phyloP scores from a whole-genome alignment of 139 green algal species.

The Micractinium sp. region DNA sequence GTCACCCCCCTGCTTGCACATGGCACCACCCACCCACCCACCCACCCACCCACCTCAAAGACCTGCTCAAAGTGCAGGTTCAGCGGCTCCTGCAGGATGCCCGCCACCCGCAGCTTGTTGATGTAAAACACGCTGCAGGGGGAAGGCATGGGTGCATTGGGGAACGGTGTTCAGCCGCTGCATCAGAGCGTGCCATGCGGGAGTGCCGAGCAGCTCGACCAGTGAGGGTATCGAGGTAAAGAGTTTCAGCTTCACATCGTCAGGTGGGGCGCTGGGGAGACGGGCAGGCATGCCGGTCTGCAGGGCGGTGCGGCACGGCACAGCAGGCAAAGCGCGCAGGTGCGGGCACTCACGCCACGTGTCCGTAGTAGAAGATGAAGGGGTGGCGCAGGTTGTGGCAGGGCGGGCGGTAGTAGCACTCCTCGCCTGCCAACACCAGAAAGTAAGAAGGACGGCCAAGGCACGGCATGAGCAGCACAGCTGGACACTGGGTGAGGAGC shows the following conservation, averaged over 20 bases:
- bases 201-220: too few relatives aligned
- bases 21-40: neutral
- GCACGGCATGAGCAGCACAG: neutral
- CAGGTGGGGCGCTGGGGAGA: too few relatives aligned
- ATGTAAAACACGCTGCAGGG: conserved; percentile 64
- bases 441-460: too few relatives aligned
- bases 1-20: neutral
- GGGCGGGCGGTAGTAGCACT: conserved; percentile 76
- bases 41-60: conserved; percentile 60
- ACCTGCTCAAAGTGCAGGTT: conserved; percentile 61
- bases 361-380: conserved; percentile 88
- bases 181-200: too few relatives aligned
- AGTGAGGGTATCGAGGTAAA: too few relatives aligned
- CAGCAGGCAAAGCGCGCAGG: neutral
- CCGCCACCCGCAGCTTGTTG: conserved; percentile 87
- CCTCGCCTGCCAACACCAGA: conserved; percentile 53
- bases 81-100: conserved; percentile 66
- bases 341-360: conserved; percentile 62
- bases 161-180: too few relatives aligned
- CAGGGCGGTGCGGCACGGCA: too few relatives aligned
- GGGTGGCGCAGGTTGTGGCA: conserved; percentile 87
- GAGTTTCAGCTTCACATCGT: too few relatives aligned
- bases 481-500: neutral
- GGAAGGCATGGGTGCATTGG: too few relatives aligned
- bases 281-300: too few relatives aligned